Conservation (phyloP, 1,139 yeast genomes). For the Magnusiomyces sp. region DNA sequence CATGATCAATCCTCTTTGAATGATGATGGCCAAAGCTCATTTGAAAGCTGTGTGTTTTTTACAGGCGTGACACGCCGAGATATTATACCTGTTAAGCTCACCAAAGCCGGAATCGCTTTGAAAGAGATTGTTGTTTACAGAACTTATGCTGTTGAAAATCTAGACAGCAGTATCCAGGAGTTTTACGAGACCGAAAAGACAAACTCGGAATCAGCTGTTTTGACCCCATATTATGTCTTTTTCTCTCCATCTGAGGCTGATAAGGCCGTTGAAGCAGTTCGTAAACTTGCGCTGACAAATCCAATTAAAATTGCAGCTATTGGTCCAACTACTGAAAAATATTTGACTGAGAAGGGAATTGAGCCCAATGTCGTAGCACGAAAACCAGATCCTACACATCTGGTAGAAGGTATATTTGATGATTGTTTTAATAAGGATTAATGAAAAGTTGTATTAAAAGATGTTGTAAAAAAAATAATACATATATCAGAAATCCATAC, state of each 20-base stretch:
- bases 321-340: constrained; percentile 86
- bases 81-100: constrained; percentile 60
- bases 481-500: background rate
- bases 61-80: constrained; percentile 85
- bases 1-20: constrained; percentile 39
- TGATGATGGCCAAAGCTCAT: constrained; percentile 29
- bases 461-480: background rate
- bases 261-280: constrained; percentile 39
- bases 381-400: constrained; percentile 61
- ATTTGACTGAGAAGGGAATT: constrained; percentile 44
- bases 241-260: constrained; percentile 90
- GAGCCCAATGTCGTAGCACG: constrained; percentile 56
- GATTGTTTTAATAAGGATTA: background rate
- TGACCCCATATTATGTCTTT: constrained; percentile 38
- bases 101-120: constrained; percentile 39
- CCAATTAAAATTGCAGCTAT: constrained; percentile 60
- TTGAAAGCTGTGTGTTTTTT: constrained; percentile 49
- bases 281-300: constrained; percentile 16
- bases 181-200: background rate
- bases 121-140: constrained; percentile 61
- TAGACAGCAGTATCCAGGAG: constrained; percentile 17
- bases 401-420: constrained; percentile 35
- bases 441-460: background rate
- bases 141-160: constrained; percentile 47
- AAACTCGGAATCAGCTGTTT: background rate